Base-by-base conservation (phyloP, 495 filamentous ascomycete genomes). In the Penicillium steckii region DNA sequence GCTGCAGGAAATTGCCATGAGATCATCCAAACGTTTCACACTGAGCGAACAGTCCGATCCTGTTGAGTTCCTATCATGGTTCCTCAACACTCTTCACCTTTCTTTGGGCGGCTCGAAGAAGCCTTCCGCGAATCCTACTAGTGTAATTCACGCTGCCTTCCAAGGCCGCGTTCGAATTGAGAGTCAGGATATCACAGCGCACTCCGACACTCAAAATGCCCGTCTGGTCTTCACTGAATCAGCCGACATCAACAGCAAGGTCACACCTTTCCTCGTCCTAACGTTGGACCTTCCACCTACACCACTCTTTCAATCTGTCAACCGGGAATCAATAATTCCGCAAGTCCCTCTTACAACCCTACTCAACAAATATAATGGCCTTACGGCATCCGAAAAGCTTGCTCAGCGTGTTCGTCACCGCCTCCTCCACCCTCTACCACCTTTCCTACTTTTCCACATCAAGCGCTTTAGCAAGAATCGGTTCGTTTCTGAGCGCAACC, bases 391-490 rank as follows among this genome's bases (percentile, higher is more conserved):
- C 63, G 94, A 97, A 60, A 90, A 92, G 57, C 78, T 92, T 47
- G 85, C 89, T 49, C 85, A 89, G 49, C 85, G 94, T 44, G 86
- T 88, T 56, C 84, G 94, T 33, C 96, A 97, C 70, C 85, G 95
- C 7, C 80, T 99, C 2, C 77, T 96, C 38, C 94, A 96, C 64
- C 95, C 95, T 1, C 79, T 97, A 0, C 94, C 94, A 0, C 95
- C 92, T 1, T 97, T 86, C 61, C 80, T 98, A 15, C 76, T 95
- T 29, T 93, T 98, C 74, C 92, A 97, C 72, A 85, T 99, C 77
- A 97, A 97, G 70, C 89, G 94, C 33, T 99, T 99, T 81, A 88
- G 83, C 61, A 82, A 85, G 51, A 99, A 99, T 76, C 93, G 96
- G 56, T 97, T 97, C 67, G 90, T 97, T 24, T 77, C 85, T 3